Conservation (phyloP, 225 moss, liverwort and hornwort genomes). For the Pleurozium schreberi region DNA sequence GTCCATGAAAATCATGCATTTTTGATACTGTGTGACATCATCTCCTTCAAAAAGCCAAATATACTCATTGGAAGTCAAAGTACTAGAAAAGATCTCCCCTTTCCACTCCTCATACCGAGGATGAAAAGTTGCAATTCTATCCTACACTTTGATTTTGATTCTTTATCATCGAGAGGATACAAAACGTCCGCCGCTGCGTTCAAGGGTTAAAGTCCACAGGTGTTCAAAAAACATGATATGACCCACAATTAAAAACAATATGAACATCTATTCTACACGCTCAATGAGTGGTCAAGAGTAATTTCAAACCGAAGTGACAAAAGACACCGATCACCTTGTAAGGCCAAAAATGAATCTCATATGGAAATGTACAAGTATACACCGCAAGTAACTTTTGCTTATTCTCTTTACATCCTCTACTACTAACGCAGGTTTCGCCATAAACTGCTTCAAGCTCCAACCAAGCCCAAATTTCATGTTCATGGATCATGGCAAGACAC, state of each 20-base stretch:
- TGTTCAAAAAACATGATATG: not conserved
- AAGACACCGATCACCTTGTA: not conserved
- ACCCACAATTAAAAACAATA: not conserved
- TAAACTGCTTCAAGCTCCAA: not conserved
- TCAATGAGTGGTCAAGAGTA: not conserved
- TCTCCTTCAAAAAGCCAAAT: too few relatives aligned
- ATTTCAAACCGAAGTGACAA: not conserved
- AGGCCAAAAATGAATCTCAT: slow-evolving; percentile 1
- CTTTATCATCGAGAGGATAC: too few relatives aligned
- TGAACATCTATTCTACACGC: not conserved
- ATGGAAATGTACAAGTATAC: slow-evolving; percentile 29
- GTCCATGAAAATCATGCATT: too few relatives aligned
- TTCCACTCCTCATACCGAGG: too few relatives aligned
- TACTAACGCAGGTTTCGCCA: not conserved
- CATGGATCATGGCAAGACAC: not conserved
- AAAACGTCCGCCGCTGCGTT: too few relatives aligned
- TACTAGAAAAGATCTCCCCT: too few relatives aligned
- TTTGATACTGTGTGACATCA: too few relatives aligned
- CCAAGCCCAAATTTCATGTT: not conserved
- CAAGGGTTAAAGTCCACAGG: too few relatives aligned
- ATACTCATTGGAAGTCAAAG: too few relatives aligned
- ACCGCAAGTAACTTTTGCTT: slow-evolving; percentile 9
- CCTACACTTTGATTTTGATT: too few relatives aligned
- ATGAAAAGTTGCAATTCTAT: too few relatives aligned
- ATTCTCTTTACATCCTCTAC: slow-evolving; percentile 16